phyloP scores from a whole-genome alignment of 306 rosid genomes.

The Aeschynomene evenia region DNA sequence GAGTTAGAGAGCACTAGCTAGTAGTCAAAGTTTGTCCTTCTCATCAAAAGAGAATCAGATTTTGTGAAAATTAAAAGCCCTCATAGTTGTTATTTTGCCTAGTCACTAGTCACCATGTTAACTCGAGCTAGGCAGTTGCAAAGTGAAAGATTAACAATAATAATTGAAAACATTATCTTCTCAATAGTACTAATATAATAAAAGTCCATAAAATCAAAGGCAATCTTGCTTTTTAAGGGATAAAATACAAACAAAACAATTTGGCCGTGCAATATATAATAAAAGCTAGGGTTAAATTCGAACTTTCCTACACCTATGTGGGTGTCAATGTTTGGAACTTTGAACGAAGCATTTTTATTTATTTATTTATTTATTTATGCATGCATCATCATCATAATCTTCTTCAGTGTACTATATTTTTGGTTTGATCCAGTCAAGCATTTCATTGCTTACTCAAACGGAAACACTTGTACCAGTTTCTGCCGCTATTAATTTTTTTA shows the following conservation, averaged over 20 bases:
- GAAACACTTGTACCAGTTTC: not conserved
- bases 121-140: not conserved
- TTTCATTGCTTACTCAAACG: constrained; percentile 1
- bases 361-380: too few species aligned
- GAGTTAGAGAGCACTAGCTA: not conserved
- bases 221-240: constrained; percentile 23
- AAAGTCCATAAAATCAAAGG: constrained; percentile 32
- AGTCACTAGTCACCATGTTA: not conserved
- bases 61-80: too few species aligned
- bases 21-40: not conserved
- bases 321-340: not conserved
- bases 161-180: not conserved
- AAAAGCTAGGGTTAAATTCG: constrained; percentile 7
- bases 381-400: not conserved
- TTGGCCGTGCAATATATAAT: not conserved
- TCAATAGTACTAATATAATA: not conserved
- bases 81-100: not conserved
- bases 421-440: constrained; percentile 21
- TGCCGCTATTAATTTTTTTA: not conserved
- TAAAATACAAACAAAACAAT: not conserved
- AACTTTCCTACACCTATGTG: not conserved
- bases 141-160: not conserved
- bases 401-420: not conserved
- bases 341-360: constrained; percentile 3
- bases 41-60: too few species aligned